Percentiles rank a stretch among this genome's conserved stretches.
Conservation (phyloP, 495 filamentous ascomycete genomes). For the Xylaria bambusicola region DNA sequence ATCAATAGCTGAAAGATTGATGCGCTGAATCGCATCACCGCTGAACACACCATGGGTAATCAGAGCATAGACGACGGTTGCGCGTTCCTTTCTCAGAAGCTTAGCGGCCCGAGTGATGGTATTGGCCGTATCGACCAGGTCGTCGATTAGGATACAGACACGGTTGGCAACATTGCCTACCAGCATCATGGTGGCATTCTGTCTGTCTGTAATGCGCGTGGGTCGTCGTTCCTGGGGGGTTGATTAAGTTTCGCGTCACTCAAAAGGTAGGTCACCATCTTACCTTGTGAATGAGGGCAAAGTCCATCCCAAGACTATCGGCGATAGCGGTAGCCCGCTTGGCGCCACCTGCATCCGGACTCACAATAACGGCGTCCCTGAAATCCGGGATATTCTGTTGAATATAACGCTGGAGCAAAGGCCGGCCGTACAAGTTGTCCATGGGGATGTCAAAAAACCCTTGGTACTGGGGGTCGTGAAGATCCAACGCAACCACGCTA, state of each 20-base stretch:
- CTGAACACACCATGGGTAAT: constrained; percentile 93
- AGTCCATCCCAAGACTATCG: constrained; percentile 86
- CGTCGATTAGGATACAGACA: constrained; percentile 88
- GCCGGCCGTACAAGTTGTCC: constrained; percentile 90
- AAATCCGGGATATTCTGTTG: constrained; percentile 82
- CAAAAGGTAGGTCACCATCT: constrained; percentile 33
- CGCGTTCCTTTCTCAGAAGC: constrained; percentile 90
- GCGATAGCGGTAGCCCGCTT: constrained; percentile 98
- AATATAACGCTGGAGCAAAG: constrained; percentile 87
- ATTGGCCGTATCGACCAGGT: constrained; percentile 93
- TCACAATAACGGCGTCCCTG: constrained; percentile 88
- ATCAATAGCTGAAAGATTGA: constrained; percentile 88
- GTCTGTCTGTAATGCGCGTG: constrained; percentile 88
- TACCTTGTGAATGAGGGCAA: constrained; percentile 98
- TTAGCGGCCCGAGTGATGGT: constrained; percentile 98
- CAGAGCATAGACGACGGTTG: constrained; percentile 81
- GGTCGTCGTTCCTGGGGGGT: constrained; percentile 82
- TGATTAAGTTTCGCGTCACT: constrained; percentile 40
- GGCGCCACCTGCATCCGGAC: constrained; percentile 93
- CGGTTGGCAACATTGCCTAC: constrained; percentile 84
- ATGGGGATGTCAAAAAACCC: constrained; percentile 99
- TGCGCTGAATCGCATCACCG: constrained; percentile 90
- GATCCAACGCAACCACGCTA: constrained; percentile 85
- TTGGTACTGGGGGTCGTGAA: constrained; percentile 98
- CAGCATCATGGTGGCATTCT: constrained; percentile 98